Evolutionary conservation across 257 asterid genomes (phyloP).

Genomic region (Paulownia fortunei): DNA sequence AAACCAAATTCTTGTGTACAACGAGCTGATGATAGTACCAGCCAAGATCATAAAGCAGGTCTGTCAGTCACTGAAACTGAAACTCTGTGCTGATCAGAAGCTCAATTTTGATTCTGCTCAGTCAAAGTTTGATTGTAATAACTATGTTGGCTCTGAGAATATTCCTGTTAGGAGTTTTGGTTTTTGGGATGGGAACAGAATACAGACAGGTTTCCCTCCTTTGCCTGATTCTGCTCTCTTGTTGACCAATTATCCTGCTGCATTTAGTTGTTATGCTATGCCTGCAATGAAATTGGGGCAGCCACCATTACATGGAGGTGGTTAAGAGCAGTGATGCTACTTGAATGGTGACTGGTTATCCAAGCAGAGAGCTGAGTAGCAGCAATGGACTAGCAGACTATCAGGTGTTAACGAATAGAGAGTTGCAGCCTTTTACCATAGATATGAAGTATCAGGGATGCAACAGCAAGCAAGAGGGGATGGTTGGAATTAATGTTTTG

Average conservation of each 20-base stretch:
- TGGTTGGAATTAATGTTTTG: too few relatives aligned
- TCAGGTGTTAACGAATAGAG: slow-evolving; percentile 53
- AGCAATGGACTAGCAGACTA: slow-evolving; percentile 49
- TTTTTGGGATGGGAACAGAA: slow-evolving; percentile 63
- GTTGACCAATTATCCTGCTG: slow-evolving; percentile 80
- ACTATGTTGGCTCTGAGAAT: slow-evolving; percentile 50
- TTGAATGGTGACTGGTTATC: slow-evolving; percentile 59
- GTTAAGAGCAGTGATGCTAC: slow-evolving; percentile 40
- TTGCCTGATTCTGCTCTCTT: slow-evolving; percentile 67
- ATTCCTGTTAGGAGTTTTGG: slow-evolving; percentile 50
- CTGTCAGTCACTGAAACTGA: slow-evolving; percentile 46
- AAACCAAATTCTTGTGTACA: slow-evolving; percentile 45
- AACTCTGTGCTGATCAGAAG: slow-evolving; percentile 43
- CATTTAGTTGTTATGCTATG: slow-evolving; percentile 53
- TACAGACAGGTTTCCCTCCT: slow-evolving; percentile 56
- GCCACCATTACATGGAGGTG: slow-evolving; percentile 43
- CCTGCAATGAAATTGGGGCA: slow-evolving; percentile 59
- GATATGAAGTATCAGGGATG: too few relatives aligned
- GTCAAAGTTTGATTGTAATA: slow-evolving; percentile 48
- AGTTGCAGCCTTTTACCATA: slow-evolving; percentile 54
- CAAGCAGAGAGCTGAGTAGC: slow-evolving; percentile 50
- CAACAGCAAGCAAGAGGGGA: too few relatives aligned
- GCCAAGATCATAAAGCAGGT: slow-evolving; percentile 43
- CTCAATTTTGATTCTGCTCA: slow-evolving; percentile 50
- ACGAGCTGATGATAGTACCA: slow-evolving; percentile 34